Evolutionary conservation across 192 early-diverging fungal species (phyloP).

Genomic region (Linnemannia zychae): DNA sequence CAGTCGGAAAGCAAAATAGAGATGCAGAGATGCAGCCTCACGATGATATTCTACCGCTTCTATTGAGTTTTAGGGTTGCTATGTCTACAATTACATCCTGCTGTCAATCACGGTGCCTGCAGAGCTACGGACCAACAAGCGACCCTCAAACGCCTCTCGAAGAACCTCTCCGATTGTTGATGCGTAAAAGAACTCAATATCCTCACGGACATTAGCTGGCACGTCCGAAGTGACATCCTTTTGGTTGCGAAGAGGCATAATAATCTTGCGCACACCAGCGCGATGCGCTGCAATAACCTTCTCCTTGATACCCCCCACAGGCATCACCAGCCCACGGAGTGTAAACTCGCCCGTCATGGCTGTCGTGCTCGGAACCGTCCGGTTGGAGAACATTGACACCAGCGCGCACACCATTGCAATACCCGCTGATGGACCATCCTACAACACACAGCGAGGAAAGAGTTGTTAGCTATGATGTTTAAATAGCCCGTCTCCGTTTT

Average conservation of each 20-base stretch:
- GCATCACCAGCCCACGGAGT: constrained; percentile 82
- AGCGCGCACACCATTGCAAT: constrained; percentile 83
- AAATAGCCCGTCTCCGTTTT: no score
- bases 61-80: background rate
- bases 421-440: constrained; percentile 82
- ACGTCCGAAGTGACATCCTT: constrained; percentile 82
- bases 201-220: constrained; percentile 72
- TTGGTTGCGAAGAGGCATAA: constrained; percentile 77
- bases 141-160: constrained; percentile 65
- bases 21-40: background rate
- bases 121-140: constrained; percentile 15
- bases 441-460: background rate
- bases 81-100: background rate
- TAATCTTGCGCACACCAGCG: constrained; percentile 79
- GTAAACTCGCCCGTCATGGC: constrained; percentile 94
- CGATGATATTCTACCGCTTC: background rate
- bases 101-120: constrained; percentile 19
- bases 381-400: constrained; percentile 79
- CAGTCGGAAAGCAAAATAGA: background rate
- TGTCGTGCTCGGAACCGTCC: constrained; percentile 64
- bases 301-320: constrained; percentile 91
- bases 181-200: constrained; percentile 80
- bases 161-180: constrained; percentile 77
- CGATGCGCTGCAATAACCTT: constrained; percentile 88
- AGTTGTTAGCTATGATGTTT: no score